Conservation (phyloP, 2,329 filamentous ascomycete species). For the Ophiostoma populinum region DNA sequence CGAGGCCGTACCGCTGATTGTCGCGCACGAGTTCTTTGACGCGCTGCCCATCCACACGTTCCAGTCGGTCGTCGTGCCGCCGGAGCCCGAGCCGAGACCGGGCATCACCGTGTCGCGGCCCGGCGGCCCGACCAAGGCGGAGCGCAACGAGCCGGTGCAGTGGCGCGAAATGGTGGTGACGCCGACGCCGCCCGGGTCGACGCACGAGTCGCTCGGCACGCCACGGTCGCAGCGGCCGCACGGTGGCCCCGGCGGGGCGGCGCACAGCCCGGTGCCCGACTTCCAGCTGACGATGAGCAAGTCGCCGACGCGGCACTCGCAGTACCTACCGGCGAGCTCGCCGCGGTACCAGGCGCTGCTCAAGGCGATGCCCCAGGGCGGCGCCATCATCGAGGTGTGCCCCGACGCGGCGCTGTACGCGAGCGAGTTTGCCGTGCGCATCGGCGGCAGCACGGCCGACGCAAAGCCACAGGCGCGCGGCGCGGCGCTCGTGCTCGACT, state of each 20-base stretch:
- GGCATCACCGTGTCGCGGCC: conserved; percentile 15
- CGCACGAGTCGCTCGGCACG: conserved; percentile 35
- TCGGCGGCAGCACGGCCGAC: conserved; percentile 46
- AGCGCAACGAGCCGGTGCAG: conserved; percentile 26
- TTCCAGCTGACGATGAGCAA: conserved; percentile 74
- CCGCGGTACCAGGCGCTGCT: conserved; percentile 63
- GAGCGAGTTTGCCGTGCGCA: conserved; percentile 64
- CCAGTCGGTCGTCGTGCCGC: conserved; percentile 44
- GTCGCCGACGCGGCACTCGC: conserved; percentile 60
- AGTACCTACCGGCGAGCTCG: conserved; percentile 70
- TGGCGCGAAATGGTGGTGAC: conserved; percentile 76
- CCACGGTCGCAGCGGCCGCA: conserved; percentile 29
- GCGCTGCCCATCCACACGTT: conserved; percentile 93
- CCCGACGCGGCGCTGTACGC: conserved; percentile 72
- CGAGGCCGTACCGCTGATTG: conserved; percentile 70
- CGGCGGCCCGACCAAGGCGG: background rate
- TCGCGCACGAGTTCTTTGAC: conserved; percentile 97
- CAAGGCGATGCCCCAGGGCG: conserved; percentile 37
- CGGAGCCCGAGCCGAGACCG: conserved; percentile 17
- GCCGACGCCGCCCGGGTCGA: conserved; percentile 38
- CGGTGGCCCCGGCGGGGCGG: conserved; percentile 24
- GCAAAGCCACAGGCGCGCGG: conserved; percentile 51
- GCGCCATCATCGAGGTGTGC: conserved; percentile 72
- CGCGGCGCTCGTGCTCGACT: conserved; percentile 89
- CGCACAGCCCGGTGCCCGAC: conserved; percentile 46